Base-by-base conservation (phyloP, 257 asterid genomes). In the Solanum chiquidenum region DNA sequence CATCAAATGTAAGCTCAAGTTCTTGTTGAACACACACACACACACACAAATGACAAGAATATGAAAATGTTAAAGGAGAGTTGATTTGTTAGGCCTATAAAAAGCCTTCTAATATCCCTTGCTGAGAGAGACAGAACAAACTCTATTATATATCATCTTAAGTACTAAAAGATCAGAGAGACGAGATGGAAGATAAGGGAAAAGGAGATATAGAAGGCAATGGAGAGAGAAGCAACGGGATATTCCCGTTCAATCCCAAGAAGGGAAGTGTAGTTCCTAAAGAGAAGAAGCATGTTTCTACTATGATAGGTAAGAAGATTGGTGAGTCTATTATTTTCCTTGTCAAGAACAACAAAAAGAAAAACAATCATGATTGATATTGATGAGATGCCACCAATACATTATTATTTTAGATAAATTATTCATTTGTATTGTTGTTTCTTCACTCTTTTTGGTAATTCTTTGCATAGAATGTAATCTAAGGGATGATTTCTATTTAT, bases 221-320 rank as follows among this genome's bases (percentile, higher is more conserved):
- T 14, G 85, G 68, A 83, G 86, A 83, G 29, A 83, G 35, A 20
- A 83, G 42, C 21, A 83, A 83, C 44, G 35, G 55, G 31, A 11
- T n/a, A 83, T 83, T 34, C 34, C 86, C 75, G 3, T n/a, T 76
- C 58, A 64, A 16, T 44, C 55, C 74, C 34, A 58, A 83, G 31
- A 60, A 60, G n/a, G 86, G 75, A 83, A 83, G 75, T 83, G 46
- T 83, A 38, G 4, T 27, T 12, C 75, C 86, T 5, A 58, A 83
- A 83, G 55, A 83, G 75, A 83, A 52, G 46, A 83, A 83, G 25
- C 86, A 83, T 83, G 86, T 83, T 58, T 83, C 86, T 10, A 83
- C 86, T 25, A 83, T 83, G 86, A 83, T 83, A 27, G 75, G 75
- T 20, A 73, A 83, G 27, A 83, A 83, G 72, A 58, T 83, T 35